These are phyloP conservation scores for Phytophthora megakarya DNA, from an alignment of 352 stramenopile genomes.

Conservation along the genomic window DNA sequence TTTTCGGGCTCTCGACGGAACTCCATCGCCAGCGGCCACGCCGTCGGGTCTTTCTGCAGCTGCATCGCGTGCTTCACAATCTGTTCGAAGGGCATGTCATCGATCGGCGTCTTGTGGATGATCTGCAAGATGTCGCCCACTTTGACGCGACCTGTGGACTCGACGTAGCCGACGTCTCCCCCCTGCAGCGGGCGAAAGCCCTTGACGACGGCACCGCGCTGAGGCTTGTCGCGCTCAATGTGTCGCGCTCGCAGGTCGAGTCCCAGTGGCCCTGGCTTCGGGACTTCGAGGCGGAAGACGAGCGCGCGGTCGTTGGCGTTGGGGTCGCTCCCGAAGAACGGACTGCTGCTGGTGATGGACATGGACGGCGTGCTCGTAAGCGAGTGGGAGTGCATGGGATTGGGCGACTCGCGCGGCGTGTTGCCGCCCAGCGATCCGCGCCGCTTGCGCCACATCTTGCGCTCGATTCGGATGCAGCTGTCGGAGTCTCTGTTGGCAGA, in stretches of 20 bases:
- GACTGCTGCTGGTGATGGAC: conserved; percentile 46
- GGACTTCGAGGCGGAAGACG: conserved; percentile 79
- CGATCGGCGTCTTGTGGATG: conserved; percentile 77
- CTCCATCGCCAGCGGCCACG: conserved; percentile 78
- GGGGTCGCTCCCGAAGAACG: conserved; percentile 66
- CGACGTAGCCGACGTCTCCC: conserved; percentile 65
- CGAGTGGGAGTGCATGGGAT: conserved; percentile 40
- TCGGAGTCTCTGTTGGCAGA: conserved; percentile 19
- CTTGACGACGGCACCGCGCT: conserved; percentile 80
- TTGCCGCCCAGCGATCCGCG: conserved; percentile 52
- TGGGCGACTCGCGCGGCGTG: conserved; percentile 37
- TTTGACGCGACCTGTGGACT: conserved; percentile 76
- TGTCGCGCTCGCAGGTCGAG: conserved; percentile 75
- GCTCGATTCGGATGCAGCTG: not conserved
- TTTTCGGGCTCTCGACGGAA: conserved; percentile 67
- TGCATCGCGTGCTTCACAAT: conserved; percentile 82
- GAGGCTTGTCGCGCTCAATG: conserved; percentile 74
- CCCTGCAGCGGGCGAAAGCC: conserved; percentile 68
- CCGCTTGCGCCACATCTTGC: conserved; percentile 67
- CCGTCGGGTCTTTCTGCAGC: conserved; percentile 64
- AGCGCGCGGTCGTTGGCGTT: conserved; percentile 59
- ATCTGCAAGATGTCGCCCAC: conserved; percentile 80
- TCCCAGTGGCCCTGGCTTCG: conserved; percentile 64
- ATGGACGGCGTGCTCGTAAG: conserved; percentile 45
- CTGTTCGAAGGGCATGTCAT: conserved; percentile 85